phyloP scores from a whole-genome alignment of 192 early-diverging fungal species.

The Coemansia reversa region DNA sequence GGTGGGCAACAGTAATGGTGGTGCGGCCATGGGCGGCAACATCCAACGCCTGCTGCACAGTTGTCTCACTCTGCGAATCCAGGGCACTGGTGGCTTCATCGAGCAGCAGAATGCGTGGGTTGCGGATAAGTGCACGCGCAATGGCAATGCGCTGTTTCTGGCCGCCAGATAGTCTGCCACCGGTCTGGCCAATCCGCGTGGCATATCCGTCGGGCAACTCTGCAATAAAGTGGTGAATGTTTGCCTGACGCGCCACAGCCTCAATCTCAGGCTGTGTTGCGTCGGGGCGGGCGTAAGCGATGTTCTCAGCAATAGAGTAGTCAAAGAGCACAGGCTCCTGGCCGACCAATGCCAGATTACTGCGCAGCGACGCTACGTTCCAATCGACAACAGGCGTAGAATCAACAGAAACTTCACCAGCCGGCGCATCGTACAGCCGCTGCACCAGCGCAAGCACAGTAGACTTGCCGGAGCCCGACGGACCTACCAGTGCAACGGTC shows the following conservation, averaged over 20 bases:
- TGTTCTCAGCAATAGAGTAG: conserved; percentile 85
- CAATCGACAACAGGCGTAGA: conserved; percentile 60
- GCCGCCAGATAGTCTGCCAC: conserved; percentile 63
- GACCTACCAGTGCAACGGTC: conserved; percentile 85
- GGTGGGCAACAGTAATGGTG: conserved; percentile 72
- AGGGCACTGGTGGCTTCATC: conserved; percentile 86
- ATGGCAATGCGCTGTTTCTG: conserved; percentile 74
- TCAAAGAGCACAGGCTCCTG: conserved; percentile 94
- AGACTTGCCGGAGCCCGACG: conserved; percentile 84
- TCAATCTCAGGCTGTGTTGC: conserved; percentile 62
- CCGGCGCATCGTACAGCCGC: conserved; percentile 75
- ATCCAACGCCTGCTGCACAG: conserved; percentile 82
- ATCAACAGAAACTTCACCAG: conserved; percentile 65
- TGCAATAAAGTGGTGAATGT: conserved; percentile 62
- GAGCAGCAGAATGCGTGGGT: conserved; percentile 70
- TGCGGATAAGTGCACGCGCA: conserved; percentile 66
- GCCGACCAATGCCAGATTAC: conserved; percentile 79
- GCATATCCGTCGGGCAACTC: conserved; percentile 61
- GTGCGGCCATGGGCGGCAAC: conserved; percentile 66
- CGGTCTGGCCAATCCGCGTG: conserved; percentile 69
- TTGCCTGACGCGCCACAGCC: conserved; percentile 57
- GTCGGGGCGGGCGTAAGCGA: conserved; percentile 65
- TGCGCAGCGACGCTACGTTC: conserved; percentile 67
- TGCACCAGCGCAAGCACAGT: conserved; percentile 65
- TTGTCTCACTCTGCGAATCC: conserved; percentile 76